Evolutionary conservation across 768 basidiomycete genomes (phyloP).

Genomic region (Trichaptum fuscoviolaceum): DNA sequence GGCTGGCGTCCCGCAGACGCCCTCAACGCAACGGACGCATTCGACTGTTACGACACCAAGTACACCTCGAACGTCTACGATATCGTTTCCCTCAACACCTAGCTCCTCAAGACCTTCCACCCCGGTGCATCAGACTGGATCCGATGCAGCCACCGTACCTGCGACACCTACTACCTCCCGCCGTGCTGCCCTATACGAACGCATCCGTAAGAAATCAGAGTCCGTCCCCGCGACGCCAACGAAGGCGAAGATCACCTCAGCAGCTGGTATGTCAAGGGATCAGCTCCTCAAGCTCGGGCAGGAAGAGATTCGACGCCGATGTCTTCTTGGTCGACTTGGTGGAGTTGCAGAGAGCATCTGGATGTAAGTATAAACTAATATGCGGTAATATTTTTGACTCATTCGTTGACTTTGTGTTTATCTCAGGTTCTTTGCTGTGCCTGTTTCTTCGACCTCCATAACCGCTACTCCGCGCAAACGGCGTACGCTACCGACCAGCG

Average conservation of each 20-base stretch:
- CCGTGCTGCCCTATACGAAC: slow-evolving; percentile 76
- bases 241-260: slow-evolving; percentile 42
- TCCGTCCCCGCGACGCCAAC: slow-evolving; percentile 50
- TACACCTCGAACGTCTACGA: slow-evolving; percentile 29
- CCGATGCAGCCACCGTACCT: slow-evolving; percentile 49
- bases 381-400: slow-evolving; percentile 6
- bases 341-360: slow-evolving; percentile 85
- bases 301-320: slow-evolving; percentile 73
- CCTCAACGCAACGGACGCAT: slow-evolving; percentile 34
- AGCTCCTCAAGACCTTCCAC: slow-evolving; percentile 57
- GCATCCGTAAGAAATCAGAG: slow-evolving; percentile 68
- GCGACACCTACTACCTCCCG: slow-evolving; percentile 71
- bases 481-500: slow-evolving; percentile 59
- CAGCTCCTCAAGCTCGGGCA: slow-evolving; percentile 67
- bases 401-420: slow-evolving; percentile 2
- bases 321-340: slow-evolving; percentile 68
- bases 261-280: slow-evolving; percentile 52
- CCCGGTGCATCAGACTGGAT: slow-evolving; percentile 57
- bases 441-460: slow-evolving; percentile 40
- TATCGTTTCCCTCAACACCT: slow-evolving; percentile 33
- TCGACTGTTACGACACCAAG: slow-evolving; percentile 26
- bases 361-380: slow-evolving; percentile 52
- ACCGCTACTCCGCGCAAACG: slow-evolving; percentile 62
- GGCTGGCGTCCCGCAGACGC: slow-evolving; percentile 45
- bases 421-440: slow-evolving; percentile 67